phyloP scores from a whole-genome alignment of 768 basidiomycete genomes.

The Lenzites betulinus region DNA sequence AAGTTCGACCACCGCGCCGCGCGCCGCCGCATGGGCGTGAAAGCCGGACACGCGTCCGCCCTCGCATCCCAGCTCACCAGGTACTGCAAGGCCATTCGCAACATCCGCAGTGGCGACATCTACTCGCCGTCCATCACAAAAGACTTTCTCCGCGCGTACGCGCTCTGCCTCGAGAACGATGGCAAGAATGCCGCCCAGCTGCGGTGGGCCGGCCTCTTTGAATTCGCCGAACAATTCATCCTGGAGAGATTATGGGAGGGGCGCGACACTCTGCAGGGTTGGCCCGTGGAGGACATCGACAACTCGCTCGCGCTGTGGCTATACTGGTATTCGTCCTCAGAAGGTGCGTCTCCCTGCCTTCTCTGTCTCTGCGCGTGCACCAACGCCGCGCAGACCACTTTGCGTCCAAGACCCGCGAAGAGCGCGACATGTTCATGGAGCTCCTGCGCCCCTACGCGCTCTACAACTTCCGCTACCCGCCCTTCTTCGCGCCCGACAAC shows the following conservation, averaged over 20 bases:
- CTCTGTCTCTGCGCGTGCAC: too few relatives aligned
- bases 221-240: constrained; percentile 48
- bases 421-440: constrained; percentile 32
- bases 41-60: constrained; percentile 37
- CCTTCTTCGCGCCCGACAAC: constrained; percentile 60
- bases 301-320: constrained; percentile 64
- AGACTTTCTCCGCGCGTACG: constrained; percentile 49
- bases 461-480: constrained; percentile 49
- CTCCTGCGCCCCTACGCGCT: constrained; percentile 49
- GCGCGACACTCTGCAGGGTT: constrained; percentile 41
- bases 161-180: constrained; percentile 68
- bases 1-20: constrained; percentile 60
- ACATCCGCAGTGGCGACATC: constrained; percentile 37
- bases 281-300: constrained; percentile 53
- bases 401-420: constrained; percentile 14
- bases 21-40: constrained; percentile 48
- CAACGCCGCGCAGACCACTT: constrained; percentile 13
- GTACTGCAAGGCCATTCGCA: constrained; percentile 37
- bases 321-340: constrained; percentile 58
- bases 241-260: constrained; percentile 47
- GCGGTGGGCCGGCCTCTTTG: constrained; percentile 48
- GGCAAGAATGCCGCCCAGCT: constrained; percentile 58
- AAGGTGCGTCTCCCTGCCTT: constrained; percentile 38
- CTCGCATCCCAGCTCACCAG: constrained; percentile 42
- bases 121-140: constrained; percentile 27